Base-by-base conservation (phyloP, 768 basidiomycete species). In the Suillus brevipes region DNA sequence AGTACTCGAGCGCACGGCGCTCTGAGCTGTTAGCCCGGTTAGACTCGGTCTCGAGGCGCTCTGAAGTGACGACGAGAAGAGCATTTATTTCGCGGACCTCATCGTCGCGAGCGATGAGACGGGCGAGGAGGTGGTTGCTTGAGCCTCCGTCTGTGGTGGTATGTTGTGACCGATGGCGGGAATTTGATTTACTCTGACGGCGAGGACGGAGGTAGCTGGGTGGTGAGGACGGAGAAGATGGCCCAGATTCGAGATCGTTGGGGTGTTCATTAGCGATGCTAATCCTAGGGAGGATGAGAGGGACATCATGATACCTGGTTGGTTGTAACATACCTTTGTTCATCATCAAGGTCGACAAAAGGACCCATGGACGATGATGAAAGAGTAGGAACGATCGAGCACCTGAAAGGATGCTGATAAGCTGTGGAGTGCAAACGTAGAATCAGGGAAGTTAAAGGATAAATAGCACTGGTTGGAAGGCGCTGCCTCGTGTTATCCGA, bases 1-100 rank as follows among this genome's bases (percentile, higher is more conserved):
- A 81, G 66, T 83, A 77, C 55, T 83, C 83, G 52, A 82, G 73
- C n/a, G 82, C 82, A 45, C 82, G 79, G 47, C 75, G 75, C 66
- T 84, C 82, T n/a, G 83, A 80, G 31, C 78, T 74, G 36, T 76
- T 77, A 28, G 81, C 82, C 62, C 82, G 82, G 36, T 69, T 68
- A 3, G 82, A 77, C 65, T 83, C 83, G 14, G 69, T 65, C 61
- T 83, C 80, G 50, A 83, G 73, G n/a, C 76, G 75, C 49, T 76
- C 75, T 7, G 69, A 62, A 49, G 70, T 66, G 65, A 72, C 69
- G 53, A 43, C 65, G 40, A 77, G 67, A 2, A 64, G 64, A 18
- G 75, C 68, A 42, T 78, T 75, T 36, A 77, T 60, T 59, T 76
- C 75, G 25, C 75, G 70, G 55, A 76, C 62, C 60, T 76, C 76